Evolutionary conservation across 345 rosid genomes (phyloP), one percentile per base, ranked within the genome.

Genomic region (Heritiera littoralis): DNA sequence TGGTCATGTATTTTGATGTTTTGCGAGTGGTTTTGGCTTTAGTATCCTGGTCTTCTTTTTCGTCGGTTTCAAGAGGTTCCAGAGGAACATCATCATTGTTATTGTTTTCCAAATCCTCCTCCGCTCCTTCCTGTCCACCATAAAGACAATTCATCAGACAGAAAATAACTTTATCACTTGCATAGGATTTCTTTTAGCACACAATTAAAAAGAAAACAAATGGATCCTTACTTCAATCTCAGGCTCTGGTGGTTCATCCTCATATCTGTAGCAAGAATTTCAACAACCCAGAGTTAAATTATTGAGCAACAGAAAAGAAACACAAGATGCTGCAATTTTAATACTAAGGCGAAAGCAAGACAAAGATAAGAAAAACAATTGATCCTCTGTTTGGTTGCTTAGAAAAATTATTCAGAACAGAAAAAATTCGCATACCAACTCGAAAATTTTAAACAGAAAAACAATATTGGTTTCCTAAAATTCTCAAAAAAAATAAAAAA

Each of bases 181-280:
- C 30, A 75, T 11, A 17, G 41, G 7, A 23, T 9, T 14, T 4
- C 28, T 56, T 45, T 7, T 15, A 15, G 8, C 0, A 43, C 78
- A 14, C 2, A 51, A 46, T 45, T 3, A 14, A 13, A 1, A 11
- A 32, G 9, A 64, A 41, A 23, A 72, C n/a, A 0, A 58, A 55
- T 20, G 17, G 70, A 64, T 48, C 73, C 88, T 76, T 76, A 92
- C 99, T 69, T 95, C 99, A 58, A 91, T 83, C 46, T 95, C 97
- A 48, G 96, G 94, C 92, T 95, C 95, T 9, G 83, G 79, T 45
- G 98, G 98, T 89, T 92, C 98, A 32, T 95, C 98, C 75, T 91
- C 97, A 23, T 95, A 93, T 51, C 98, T 92, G 86, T 80, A 89
- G 64, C 43, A 79, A 70, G 6, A 56, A 32, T 75, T 79, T 15